These are phyloP conservation scores for Pelargonium citronellum DNA, from an alignment of 441 rosid genomes.

Conservation along the genomic window DNA sequence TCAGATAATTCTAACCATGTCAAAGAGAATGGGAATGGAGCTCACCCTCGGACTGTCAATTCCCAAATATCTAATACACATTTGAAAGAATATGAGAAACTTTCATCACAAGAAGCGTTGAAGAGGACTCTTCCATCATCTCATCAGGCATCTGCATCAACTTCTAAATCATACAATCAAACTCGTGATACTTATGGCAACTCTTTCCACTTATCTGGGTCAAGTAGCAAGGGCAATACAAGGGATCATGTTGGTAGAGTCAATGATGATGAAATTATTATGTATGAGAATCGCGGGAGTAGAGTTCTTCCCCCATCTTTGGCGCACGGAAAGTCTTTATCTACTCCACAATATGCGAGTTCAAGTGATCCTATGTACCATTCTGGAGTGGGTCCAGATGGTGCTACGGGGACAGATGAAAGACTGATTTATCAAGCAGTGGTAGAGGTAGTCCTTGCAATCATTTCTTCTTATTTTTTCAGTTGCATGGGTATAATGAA, in stretches of 20 bases:
- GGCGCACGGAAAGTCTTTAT: slow-evolving; percentile 41
- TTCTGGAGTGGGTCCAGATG: slow-evolving; percentile 48
- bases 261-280: slow-evolving; percentile 36
- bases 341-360: slow-evolving; percentile 39
- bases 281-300: slow-evolving; percentile 48
- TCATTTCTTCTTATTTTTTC: slow-evolving; percentile 11
- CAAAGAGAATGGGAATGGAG: slow-evolving; percentile 35
- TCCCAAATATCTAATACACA: slow-evolving; percentile 45
- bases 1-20: slow-evolving; percentile 33
- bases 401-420: slow-evolving; percentile 53
- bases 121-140: slow-evolving; percentile 65
- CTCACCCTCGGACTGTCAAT: slow-evolving; percentile 35
- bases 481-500: background rate
- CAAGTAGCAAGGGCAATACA: slow-evolving; percentile 41
- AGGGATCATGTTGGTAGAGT: slow-evolving; percentile 36
- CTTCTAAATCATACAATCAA: slow-evolving; percentile 23
- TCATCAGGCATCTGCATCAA: slow-evolving; percentile 28
- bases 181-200: slow-evolving; percentile 33
- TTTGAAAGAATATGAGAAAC: slow-evolving; percentile 44
- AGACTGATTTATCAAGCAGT: slow-evolving; percentile 88
- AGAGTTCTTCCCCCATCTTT: slow-evolving; percentile 65
- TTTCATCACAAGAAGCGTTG: slow-evolving; percentile 58
- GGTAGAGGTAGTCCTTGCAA: slow-evolving; percentile 51
- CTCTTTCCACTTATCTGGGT: slow-evolving; percentile 34
- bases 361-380: slow-evolving; percentile 42